Percentiles rank a stretch among this genome's conserved stretches.
These are phyloP conservation scores for Mycothermus thermophilus DNA, from an alignment of 495 filamentous ascomycete genomes.

Conservation along the genomic window DNA sequence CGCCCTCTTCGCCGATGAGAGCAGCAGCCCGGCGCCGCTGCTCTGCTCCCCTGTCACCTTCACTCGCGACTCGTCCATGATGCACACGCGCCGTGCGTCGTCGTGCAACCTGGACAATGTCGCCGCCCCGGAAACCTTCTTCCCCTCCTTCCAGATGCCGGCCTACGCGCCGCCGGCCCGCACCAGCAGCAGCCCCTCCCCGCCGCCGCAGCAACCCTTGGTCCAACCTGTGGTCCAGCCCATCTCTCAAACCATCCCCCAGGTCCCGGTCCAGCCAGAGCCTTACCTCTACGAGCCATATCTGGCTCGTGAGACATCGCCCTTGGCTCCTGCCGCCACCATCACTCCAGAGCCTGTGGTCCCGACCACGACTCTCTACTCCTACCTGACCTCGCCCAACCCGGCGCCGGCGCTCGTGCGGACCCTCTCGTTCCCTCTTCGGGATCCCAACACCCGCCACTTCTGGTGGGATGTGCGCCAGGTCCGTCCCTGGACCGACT, in stretches of 20 bases:
- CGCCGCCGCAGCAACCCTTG: constrained; percentile 20
- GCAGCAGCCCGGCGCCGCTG: constrained; percentile 22
- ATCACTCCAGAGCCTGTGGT: constrained; percentile 23
- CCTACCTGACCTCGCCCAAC: constrained; percentile 66
- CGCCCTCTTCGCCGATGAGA: constrained; percentile 23
- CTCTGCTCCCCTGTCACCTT: constrained; percentile 57
- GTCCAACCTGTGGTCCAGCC: no score
- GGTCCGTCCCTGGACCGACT: constrained; percentile 65
- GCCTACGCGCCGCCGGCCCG: constrained; percentile 42
- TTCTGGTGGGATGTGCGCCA: constrained; percentile 95
- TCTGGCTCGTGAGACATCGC: constrained; percentile 35
- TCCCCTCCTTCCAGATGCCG: constrained; percentile 68
- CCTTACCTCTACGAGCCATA: constrained; percentile 33
- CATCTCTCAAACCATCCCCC: constrained; percentile 12
- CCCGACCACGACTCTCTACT: constrained; percentile 56
- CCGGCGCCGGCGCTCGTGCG: constrained; percentile 71
- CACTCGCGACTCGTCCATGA: constrained; percentile 31
- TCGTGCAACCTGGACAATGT: constrained; percentile 54
- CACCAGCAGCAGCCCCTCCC: constrained; percentile 18
- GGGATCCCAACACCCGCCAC: constrained; percentile 58
- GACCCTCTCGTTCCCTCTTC: constrained; percentile 55
- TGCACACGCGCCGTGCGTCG: constrained; percentile 49
- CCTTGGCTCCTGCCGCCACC: constrained; percentile 28
- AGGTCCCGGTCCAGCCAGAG: constrained; percentile 14
- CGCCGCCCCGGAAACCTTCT: constrained; percentile 54